Evolutionary conservation across 23 red algal species (phyloP).

Genomic region (Gracilaria domingensis): DNA sequence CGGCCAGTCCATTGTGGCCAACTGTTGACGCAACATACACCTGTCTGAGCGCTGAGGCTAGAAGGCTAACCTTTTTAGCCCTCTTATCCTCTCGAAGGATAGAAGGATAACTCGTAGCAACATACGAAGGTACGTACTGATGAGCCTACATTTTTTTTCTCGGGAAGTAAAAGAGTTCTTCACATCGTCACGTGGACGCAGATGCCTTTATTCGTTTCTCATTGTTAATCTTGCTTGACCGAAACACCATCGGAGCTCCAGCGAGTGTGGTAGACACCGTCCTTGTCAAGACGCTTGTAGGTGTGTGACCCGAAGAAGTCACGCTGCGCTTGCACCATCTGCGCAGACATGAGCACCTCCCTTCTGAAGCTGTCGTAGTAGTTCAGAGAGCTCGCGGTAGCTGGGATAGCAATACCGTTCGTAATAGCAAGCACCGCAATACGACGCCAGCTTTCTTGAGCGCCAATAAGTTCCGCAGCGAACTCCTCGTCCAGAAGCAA

Average conservation of each 20-base stretch:
- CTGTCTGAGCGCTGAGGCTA: background rate
- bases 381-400: conserved; percentile 71
- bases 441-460: conserved; percentile 79
- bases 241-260: conserved; percentile 89
- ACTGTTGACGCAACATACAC: background rate
- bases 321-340: conserved; percentile 97
- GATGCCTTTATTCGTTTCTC: background rate
- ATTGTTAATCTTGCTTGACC: conserved; percentile 54
- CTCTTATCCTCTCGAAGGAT: too few species aligned
- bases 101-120: too few species aligned
- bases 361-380: conserved; percentile 97
- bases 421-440: conserved; percentile 71
- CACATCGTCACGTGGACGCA: background rate
- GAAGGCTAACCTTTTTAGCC: too few species aligned
- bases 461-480: conserved; percentile 77
- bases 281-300: conserved; percentile 89
- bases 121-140: too few species aligned
- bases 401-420: conserved; percentile 86
- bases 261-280: conserved; percentile 94
- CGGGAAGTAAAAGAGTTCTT: background rate
- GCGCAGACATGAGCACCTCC: conserved; percentile 78
- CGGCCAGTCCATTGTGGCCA: background rate
- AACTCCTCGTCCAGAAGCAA: conserved; percentile 90
- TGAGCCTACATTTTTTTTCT: background rate
- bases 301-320: conserved; percentile 99